Conservation (phyloP, 371 early-diverging fungal genomes). For the Smittium culicis region DNA sequence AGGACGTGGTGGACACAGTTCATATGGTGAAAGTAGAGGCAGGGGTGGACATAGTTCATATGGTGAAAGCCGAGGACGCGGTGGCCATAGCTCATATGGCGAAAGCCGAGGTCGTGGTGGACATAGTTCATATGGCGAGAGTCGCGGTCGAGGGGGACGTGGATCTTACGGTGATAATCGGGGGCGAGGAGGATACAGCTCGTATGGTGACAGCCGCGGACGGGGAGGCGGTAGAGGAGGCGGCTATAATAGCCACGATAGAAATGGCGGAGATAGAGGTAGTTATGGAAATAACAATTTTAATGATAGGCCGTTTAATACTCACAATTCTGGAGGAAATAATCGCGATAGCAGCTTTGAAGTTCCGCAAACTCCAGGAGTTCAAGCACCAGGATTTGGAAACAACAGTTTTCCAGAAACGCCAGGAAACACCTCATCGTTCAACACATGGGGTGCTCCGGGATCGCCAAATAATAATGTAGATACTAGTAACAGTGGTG, state of each 20-base stretch:
- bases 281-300: too few relatives aligned
- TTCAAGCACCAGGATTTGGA: neutral
- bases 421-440: neutral
- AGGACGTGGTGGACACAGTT: neutral
- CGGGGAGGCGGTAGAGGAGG: neutral
- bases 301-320: too few relatives aligned
- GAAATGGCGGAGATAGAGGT: neutral
- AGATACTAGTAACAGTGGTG: neutral
- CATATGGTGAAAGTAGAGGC: neutral
- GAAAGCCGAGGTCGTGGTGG: neutral
- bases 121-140: neutral
- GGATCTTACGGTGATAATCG: neutral
- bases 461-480: neutral
- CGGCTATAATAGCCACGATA: neutral
- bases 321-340: too few relatives aligned
- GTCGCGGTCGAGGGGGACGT: neutral
- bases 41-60: neutral
- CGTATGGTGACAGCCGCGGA: neutral
- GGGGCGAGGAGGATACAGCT: neutral
- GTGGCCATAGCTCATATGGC: neutral
- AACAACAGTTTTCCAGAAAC: neutral
- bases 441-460: neutral
- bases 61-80: neutral
- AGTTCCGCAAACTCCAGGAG: conserved; percentile 6
- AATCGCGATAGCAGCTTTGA: too few relatives aligned